Evolutionary conservation across 2,329 filamentous ascomycete species (phyloP).

Genomic region (Nothophoma quercina): DNA sequence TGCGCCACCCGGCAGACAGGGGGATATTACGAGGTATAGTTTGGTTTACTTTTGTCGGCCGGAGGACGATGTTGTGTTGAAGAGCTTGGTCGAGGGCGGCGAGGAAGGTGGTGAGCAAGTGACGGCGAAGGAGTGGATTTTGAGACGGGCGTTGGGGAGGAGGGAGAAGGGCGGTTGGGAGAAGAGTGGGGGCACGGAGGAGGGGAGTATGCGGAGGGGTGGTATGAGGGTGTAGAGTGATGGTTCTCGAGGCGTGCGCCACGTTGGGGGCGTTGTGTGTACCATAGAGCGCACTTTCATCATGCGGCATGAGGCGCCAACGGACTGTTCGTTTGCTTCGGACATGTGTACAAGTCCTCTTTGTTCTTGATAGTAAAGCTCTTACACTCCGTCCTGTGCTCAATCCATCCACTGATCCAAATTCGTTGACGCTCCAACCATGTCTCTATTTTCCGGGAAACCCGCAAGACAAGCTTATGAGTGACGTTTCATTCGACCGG

Average conservation of each 20-base stretch:
- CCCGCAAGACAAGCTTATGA: too few relatives aligned
- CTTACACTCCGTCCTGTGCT: too few relatives aligned
- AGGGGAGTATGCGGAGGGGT: slow-evolving; percentile 24
- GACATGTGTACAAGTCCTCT: too few relatives aligned
- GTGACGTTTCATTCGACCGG: too few relatives aligned
- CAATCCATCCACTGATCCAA: too few relatives aligned
- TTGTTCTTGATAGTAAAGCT: too few relatives aligned
- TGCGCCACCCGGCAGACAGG: slow-evolving; percentile 57
- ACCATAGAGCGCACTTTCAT: too few relatives aligned
- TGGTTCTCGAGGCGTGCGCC: not conserved
- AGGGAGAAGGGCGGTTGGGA: slow-evolving; percentile 42
- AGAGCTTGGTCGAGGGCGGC: slow-evolving; percentile 38
- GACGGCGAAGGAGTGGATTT: slow-evolving; percentile 54
- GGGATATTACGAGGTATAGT: slow-evolving; percentile 52
- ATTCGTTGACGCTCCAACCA: too few relatives aligned
- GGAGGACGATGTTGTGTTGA: slow-evolving; percentile 42
- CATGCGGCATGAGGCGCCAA: too few relatives aligned
- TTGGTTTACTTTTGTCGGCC: slow-evolving; percentile 64
- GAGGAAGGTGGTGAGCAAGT: slow-evolving; percentile 42
- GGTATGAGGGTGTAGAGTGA: slow-evolving; percentile 20
- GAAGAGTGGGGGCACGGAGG: slow-evolving; percentile 46
- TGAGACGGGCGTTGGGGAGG: slow-evolving; percentile 50
- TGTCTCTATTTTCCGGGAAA: too few relatives aligned
- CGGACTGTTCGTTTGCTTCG: too few relatives aligned
- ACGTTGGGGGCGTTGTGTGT: too few relatives aligned